Conservation (phyloP, 2,329 filamentous ascomycete species). For the Colletotrichum endophyticum region DNA sequence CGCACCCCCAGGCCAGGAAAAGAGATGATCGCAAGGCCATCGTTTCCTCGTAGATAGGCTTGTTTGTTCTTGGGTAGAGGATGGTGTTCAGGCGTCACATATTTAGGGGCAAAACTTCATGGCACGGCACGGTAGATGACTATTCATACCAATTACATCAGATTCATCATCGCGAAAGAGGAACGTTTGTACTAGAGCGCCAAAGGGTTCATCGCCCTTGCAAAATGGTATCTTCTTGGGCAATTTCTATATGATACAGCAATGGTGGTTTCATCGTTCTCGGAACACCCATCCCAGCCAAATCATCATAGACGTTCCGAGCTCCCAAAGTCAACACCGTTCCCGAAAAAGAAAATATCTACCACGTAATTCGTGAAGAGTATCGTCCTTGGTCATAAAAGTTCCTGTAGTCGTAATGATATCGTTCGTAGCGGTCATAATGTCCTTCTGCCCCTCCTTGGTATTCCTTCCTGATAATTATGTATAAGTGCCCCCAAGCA, state of each 20-base stretch:
- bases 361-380: not conserved
- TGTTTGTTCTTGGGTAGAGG: slow-evolving; percentile 1
- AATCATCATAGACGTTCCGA: slow-evolving; percentile 1
- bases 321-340: not conserved
- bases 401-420: slow-evolving; percentile 17
- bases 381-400: slow-evolving; percentile 6
- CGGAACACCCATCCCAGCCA: not conserved
- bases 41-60: not conserved
- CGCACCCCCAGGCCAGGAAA: slow-evolving; percentile 40
- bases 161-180: not conserved
- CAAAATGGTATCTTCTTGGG: slow-evolving; percentile 9
- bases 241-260: slow-evolving; percentile 19
- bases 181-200: not conserved
- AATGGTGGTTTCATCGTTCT: not conserved
- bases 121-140: slow-evolving; percentile 7
- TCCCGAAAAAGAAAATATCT: not conserved
- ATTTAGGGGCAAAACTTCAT: slow-evolving; percentile 3
- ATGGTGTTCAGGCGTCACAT: slow-evolving; percentile 35
- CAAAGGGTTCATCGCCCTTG: not conserved
- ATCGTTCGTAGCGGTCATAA: slow-evolving; percentile 11
- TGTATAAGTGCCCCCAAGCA: not conserved
- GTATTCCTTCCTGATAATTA: not conserved
- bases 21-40: slow-evolving; percentile 32
- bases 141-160: slow-evolving; percentile 5
- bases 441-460: not conserved